A percentile compares a stretch with the other conserved stretches of the same genome.
Conservation (phyloP, 2,329 filamentous ascomycete species). For the Fusarium temperatum region DNA sequence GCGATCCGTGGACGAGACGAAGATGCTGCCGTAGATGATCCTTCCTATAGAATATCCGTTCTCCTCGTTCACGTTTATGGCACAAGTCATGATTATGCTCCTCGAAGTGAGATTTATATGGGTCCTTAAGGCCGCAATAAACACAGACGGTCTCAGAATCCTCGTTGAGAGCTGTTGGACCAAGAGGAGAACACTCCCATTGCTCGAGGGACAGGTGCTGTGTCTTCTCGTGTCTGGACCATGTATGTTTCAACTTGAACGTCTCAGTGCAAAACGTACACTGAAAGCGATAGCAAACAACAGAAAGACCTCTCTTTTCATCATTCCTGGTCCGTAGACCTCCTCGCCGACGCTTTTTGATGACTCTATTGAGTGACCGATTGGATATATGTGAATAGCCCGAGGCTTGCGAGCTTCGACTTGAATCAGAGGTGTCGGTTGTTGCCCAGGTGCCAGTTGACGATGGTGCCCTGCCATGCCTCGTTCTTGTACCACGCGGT, state of each 20-base stretch:
- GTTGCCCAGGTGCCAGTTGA: conserved; percentile 26
- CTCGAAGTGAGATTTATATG: conserved; percentile 47
- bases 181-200: conserved; percentile 55
- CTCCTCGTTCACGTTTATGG: conserved; percentile 43
- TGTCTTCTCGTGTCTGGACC: conserved; percentile 61
- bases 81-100: conserved; percentile 56
- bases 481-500: fast-evolving
- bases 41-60: conserved; percentile 56
- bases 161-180: conserved; percentile 51
- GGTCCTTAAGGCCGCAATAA: conserved; percentile 48
- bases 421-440: conserved; percentile 1
- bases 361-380: not conserved
- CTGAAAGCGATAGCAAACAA: conserved; percentile 38
- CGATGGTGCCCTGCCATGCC: not conserved
- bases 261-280: conserved; percentile 59
- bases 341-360: conserved; percentile 1
- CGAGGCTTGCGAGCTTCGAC: not conserved
- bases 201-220: conserved; percentile 56
- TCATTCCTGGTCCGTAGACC: not conserved
- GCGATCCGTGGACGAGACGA: conserved; percentile 52
- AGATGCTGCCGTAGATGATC: conserved; percentile 56
- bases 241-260: conserved; percentile 56
- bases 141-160: conserved; percentile 48
- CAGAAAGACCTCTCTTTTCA: not conserved
- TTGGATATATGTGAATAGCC: not conserved